Base-by-base conservation (phyloP, 2,329 filamentous ascomycete species). In the Hypomyces rosellus region DNA sequence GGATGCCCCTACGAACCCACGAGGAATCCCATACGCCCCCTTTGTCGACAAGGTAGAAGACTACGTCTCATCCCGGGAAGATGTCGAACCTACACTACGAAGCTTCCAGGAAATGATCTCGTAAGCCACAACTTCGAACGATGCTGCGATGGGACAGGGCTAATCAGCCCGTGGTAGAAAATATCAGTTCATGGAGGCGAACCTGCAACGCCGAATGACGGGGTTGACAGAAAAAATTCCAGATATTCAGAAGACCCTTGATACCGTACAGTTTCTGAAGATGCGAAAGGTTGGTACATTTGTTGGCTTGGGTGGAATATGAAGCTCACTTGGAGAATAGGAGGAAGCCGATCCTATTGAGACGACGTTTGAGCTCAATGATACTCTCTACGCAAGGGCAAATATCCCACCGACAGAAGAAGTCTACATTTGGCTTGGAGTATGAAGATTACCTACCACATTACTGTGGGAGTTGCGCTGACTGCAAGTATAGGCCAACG, bases 141-240 rank as follows among this genome's bases (percentile, higher is more conserved):
- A 20, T 30, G 39, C 30, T 44, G 34, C 40, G 18, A 36, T 41
- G 39, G 51, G 16, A 48, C 46, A 42, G 45, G 48, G 48, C 48
- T 53, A 51, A 53, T 51, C 34, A 37, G 51, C 51, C 51, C 48
- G 48, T 38, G 48, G 67, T 65, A 95, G 90, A 61, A 99, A 99
- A 78, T 99, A 99, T 74, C 93, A 97, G 69, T 99, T 97, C 73
- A 99, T 99, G 93, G 90, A 97, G 73, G 77, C 86, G 66, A 97
- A 96, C 69, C 88, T 93, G 52, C 86, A 95, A 68, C 81, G 89
- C 56, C 82, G 93, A 44, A 85, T 88, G 48, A 76, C 79, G 4
- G 90, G 91, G 2, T 74, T 99, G 50, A 88, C 85, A 63, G 91
- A 96, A 64, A 99, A 97, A 75, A 90, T 99, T 58, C 93, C 93